A percentile compares a stretch with the other conserved stretches of the same genome.
Conservation (phyloP, 202 grass and related monocot species). For the Dendrocalamus latiflorus region DNA sequence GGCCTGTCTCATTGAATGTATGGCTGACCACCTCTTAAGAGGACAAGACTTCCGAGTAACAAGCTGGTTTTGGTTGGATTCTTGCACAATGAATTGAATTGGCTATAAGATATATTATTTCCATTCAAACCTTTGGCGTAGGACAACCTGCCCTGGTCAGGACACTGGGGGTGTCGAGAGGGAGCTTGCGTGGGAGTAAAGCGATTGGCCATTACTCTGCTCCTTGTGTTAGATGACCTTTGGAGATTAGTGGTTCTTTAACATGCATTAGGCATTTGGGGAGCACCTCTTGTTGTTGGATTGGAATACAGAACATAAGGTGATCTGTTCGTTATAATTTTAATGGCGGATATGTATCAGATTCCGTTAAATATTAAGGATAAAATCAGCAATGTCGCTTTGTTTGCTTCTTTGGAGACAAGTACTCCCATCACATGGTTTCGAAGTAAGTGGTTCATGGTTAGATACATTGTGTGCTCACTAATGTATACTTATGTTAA, state of each 20-base stretch:
- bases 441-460: slow-evolving; percentile 19
- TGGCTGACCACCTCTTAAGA: too few species aligned
- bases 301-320: slow-evolving; percentile 15
- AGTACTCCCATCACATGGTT: slow-evolving; percentile 44
- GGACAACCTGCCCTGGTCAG: slow-evolving; percentile 34
- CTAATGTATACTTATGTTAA: slow-evolving; percentile 26
- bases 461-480: slow-evolving; percentile 38
- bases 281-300: slow-evolving; percentile 39
- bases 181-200: slow-evolving; percentile 27
- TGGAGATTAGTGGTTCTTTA: slow-evolving; percentile 25
- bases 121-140: slow-evolving; percentile 30
- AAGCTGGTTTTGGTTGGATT: too few species aligned
- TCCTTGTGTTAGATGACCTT: slow-evolving; percentile 19
- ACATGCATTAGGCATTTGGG: slow-evolving; percentile 34
- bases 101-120: slow-evolving; percentile 32
- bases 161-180: neutral
- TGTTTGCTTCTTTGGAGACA: slow-evolving; percentile 59
- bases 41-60: too few species aligned
- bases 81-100: slow-evolving; percentile 34
- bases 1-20: too few species aligned
- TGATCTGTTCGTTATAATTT: slow-evolving; percentile 26
- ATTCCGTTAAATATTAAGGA: slow-evolving; percentile 34
- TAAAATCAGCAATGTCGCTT: slow-evolving; percentile 42
- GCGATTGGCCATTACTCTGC: slow-evolving; percentile 22
- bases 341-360: slow-evolving; percentile 45